phyloP scores from a whole-genome alignment of 192 early-diverging fungal species.

The Diversispora eburnea region DNA sequence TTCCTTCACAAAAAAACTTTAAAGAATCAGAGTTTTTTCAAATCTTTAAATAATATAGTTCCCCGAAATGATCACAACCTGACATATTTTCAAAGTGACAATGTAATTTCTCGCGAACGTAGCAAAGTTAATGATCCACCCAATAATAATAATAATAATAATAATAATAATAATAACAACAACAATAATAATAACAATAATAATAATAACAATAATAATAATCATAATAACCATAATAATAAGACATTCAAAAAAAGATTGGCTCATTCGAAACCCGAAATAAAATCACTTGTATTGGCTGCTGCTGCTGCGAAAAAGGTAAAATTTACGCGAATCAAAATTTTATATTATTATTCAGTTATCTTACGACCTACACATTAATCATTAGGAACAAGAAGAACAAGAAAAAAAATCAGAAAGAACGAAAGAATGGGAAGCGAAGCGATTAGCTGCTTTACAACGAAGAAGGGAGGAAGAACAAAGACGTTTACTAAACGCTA shows the following conservation, averaged over 20 bases:
- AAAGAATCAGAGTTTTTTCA: too few relatives aligned
- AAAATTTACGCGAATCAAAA: background rate
- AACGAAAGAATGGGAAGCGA: background rate
- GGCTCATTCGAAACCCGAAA: background rate
- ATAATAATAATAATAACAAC: too few relatives aligned
- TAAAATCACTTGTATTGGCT: background rate
- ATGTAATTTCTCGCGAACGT: too few relatives aligned
- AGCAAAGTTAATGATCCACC: too few relatives aligned
- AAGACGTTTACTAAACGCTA: background rate
- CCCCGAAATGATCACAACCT: too few relatives aligned
- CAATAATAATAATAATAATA: too few relatives aligned
- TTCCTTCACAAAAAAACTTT: too few relatives aligned
- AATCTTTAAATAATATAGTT: too few relatives aligned
- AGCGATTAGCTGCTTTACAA: background rate
- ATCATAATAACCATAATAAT: background rate
- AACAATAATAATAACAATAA: too few relatives aligned
- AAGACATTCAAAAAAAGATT: background rate
- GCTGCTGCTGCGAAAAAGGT: conserved; percentile 2
- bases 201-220: too few relatives aligned
- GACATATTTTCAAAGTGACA: too few relatives aligned
- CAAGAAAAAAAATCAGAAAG: background rate
- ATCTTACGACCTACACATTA: background rate
- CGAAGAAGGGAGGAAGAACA: conserved; percentile 2
- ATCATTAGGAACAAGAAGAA: conserved; percentile 12
- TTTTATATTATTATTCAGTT: too few relatives aligned